Base-by-base conservation (phyloP, 495 filamentous ascomycete genomes). In the Aspergillus sclerotioniger region DNA sequence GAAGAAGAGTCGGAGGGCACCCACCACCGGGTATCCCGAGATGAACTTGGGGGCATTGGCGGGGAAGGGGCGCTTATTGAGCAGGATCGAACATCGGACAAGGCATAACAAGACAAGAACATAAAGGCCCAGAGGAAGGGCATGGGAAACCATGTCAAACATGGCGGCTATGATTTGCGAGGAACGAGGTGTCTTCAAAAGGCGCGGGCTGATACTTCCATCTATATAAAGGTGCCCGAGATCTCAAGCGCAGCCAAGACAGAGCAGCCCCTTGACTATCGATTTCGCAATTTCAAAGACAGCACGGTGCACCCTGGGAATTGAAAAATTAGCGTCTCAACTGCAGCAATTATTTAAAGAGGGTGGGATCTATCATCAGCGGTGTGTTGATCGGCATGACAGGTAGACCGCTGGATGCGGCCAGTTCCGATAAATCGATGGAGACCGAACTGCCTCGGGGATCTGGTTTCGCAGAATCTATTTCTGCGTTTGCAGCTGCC, bases 1-100 rank as follows among this genome's bases (percentile, higher is more conserved):
- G 28, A 19, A 51, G 49, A 35, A 35, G 0, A 51, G 16, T 10
- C 17, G 49, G 0, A 51, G 28, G 13, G 49, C 49, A 0, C 49
- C 49, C 49, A 51, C 49, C 25, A 51, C 10, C 49, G 49, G 49
- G 28, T 51, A 51, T 35, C 49, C 49, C 3, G 49, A n/a, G 12
- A 33, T 13, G 8, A 51, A 35, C 12, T 51, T 51, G 17, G 49
- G 49, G 29, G 49, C 49, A 35, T 51, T 51, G 49, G 28, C 49
- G 28, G 49, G 49, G 29, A 51, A 51, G 12, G 49, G 10, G 13
- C 10, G 49, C 29, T 51, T 51, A 9, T 9, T 35, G 10, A 51
- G 49, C 49, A 35, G 31, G 0, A 33, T 33, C 17, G 35, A 5
- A 19, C 9, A 35, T 16, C 49, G 49, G 3, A 19, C 28, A 3